These are phyloP conservation scores for Adansonia gregorii DNA, from an alignment of 441 rosid species.

Conservation along the genomic window DNA sequence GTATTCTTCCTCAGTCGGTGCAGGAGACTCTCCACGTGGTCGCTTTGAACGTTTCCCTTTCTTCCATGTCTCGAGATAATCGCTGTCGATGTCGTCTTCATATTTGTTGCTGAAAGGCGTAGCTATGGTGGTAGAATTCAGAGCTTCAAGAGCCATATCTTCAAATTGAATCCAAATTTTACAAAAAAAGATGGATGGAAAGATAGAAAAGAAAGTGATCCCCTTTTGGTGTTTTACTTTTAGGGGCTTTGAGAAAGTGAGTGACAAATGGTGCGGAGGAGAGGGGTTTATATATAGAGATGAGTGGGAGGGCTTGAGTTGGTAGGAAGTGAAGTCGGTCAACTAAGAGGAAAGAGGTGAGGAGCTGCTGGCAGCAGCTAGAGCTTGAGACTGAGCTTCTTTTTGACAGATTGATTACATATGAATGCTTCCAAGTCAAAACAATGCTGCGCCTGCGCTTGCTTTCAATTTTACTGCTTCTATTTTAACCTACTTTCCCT, in stretches of 20 bases:
- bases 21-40: conserved; percentile 34
- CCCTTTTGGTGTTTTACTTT: background rate
- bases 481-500: background rate
- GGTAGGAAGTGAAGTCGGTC: conserved; percentile 53
- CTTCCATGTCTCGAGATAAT: conserved; percentile 27
- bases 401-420: background rate
- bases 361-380: background rate
- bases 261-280: conserved; percentile 10
- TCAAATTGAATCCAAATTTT: background rate
- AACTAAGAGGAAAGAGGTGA: conserved; percentile 37
- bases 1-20: conserved; percentile 52
- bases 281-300: conserved; percentile 6
- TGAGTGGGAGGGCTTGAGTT: background rate
- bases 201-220: background rate
- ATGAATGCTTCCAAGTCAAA: conserved; percentile 44
- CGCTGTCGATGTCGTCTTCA: conserved; percentile 33
- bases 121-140: conserved; percentile 55
- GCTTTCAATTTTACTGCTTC: background rate
- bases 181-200: conserved; percentile 19
- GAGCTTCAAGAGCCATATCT: conserved; percentile 54
- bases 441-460: conserved; percentile 34
- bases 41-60: conserved; percentile 47
- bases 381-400: background rate
- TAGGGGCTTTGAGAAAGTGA: background rate
- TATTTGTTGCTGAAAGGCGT: conserved; percentile 41